A percentile compares a stretch with the other conserved stretches of the same genome.
Evolutionary conservation across 129 eudicot species (phyloP).

Genomic region (Lactuca sativa): DNA sequence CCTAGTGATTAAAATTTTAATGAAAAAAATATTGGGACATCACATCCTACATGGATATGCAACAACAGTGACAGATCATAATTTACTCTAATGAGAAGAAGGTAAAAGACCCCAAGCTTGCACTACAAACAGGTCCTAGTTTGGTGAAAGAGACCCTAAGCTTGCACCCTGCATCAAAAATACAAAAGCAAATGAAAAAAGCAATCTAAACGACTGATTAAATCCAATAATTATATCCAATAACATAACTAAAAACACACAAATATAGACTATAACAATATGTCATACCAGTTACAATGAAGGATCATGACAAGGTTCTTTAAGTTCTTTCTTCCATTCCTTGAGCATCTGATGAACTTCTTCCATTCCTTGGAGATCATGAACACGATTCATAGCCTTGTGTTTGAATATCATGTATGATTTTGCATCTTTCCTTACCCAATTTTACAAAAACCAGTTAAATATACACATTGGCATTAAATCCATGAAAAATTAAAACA

Average conservation of each 20-base stretch:
- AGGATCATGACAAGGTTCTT: slow-evolving; percentile 70
- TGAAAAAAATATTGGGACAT: too few relatives aligned
- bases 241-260: background rate
- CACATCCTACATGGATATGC: too few relatives aligned
- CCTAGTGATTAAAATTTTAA: too few relatives aligned
- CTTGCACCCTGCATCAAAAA: slow-evolving; percentile 45
- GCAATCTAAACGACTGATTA: background rate
- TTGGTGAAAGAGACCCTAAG: slow-evolving; percentile 46
- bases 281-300: slow-evolving; percentile 45
- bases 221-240: background rate
- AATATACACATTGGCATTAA: background rate
- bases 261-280: background rate
- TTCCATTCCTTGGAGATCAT: slow-evolving; percentile 76
- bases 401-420: slow-evolving; percentile 66
- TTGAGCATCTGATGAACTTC: slow-evolving; percentile 84
- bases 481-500: too few relatives aligned
- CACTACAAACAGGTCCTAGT: background rate
- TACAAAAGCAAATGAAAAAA: too few relatives aligned
- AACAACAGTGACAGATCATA: too few relatives aligned
- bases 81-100: too few relatives aligned
- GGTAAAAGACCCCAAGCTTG: too few relatives aligned
- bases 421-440: slow-evolving; percentile 45
- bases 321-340: slow-evolving; percentile 80
- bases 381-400: slow-evolving; percentile 73
- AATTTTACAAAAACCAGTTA: background rate